These are phyloP conservation scores for Colletotrichum somersetense DNA, from an alignment of 2,329 filamentous ascomycete species.

Conservation along the genomic window DNA sequence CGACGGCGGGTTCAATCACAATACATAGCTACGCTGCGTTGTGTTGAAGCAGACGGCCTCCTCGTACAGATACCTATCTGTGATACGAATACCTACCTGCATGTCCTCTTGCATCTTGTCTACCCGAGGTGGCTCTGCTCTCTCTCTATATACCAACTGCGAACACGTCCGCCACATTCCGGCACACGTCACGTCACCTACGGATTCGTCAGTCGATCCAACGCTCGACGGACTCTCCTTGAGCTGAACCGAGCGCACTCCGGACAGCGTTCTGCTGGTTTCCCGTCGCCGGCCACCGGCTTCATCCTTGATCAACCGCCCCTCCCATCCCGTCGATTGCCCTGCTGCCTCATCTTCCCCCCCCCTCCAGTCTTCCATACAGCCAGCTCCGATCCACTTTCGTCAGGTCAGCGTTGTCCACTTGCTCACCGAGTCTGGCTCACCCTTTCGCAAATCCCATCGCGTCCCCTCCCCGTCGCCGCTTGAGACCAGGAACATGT, in stretches of 20 bases:
- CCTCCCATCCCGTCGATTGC: constrained; percentile 37
- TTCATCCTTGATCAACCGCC: constrained; percentile 35
- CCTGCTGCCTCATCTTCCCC: constrained; percentile 25
- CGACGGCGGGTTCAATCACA: not conserved
- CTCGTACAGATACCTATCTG: too few relatives aligned
- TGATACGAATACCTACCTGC: not conserved
- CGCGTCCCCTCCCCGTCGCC: not conserved
- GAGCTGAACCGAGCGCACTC: constrained; percentile 37
- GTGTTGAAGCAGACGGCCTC: constrained; percentile 1
- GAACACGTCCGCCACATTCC: not conserved
- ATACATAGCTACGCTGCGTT: not conserved
- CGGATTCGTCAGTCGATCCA: not conserved
- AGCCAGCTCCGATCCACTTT: constrained; percentile 26
- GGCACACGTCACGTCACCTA: not conserved
- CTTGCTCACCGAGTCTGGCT: constrained; percentile 20
- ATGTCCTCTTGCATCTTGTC: not conserved
- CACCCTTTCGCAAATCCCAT: constrained; percentile 15
- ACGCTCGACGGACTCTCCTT: not conserved
- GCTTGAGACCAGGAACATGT: not conserved
- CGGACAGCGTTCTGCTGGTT: constrained; percentile 33
- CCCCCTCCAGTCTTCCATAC: constrained; percentile 30
- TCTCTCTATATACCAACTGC: not conserved
- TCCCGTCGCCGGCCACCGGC: constrained; percentile 18
- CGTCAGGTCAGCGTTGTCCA: constrained; percentile 14
- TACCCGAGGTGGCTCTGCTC: too few relatives aligned